Evolutionary conservation across 208 protist genomes (phyloP), one percentile per base, ranked within the genome.

Genomic region (Leishmania tarentolae): DNA sequence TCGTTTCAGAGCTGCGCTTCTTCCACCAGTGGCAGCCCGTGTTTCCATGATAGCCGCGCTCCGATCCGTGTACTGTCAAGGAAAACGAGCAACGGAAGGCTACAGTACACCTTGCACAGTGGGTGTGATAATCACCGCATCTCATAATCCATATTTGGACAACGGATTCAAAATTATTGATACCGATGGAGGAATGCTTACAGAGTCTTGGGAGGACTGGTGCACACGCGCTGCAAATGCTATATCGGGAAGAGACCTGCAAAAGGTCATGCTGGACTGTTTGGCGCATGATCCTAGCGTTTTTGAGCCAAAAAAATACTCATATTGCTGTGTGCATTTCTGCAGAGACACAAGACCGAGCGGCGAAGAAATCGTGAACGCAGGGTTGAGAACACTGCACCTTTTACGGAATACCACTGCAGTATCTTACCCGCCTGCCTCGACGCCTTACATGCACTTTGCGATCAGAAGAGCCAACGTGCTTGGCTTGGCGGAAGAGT

Each of bases 101-200:
- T 11, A 68, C 4, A 50, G 0, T 7, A 53, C 53, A 40, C 37
- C 79, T 0, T 83, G 72, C 50, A 75, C 52, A 37, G 87, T 93
- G 5, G 95, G 95, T 0, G 82, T 97, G n/a, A 94, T 97, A 83
- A 82, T 97, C 28, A 97, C 94, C 2, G 95, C 95, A 15, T 96
- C 92, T 31, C 95, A 98, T 84, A 98, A 98, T 82, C 93, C 93
- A 15, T 78, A 84, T 8, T 31, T 42, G 0, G 95, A 98, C 78
- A 98, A 98, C 65, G 95, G 95, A 21, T 86, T 98, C 57, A 98
- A 98, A 83, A 89, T 98, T 44, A 92, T 98, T 52, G 95, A 98
- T 73, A 46, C 76, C 0, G 84, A 95, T 63, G 95, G 92, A 42
- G 90, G 88, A 0, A 98, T 97, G 94, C 86, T 98, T 46, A 76